Conservation (phyloP, 2,329 filamentous ascomycete species). For the Kalaharituber pfeilii region DNA sequence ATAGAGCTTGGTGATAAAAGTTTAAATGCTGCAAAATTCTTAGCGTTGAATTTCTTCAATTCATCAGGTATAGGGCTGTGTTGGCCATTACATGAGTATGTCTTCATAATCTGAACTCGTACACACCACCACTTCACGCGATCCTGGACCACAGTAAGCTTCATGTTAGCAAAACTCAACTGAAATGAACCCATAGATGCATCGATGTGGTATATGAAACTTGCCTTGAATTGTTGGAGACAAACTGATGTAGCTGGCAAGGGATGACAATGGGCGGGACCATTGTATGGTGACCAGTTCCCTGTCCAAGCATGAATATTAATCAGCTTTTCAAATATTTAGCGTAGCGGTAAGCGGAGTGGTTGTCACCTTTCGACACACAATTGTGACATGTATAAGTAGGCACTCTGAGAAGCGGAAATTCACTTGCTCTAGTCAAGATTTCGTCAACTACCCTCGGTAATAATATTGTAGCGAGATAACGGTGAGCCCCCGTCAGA, state of each 20-base stretch:
- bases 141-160: not conserved
- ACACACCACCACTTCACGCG: not conserved
- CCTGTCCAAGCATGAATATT: too few relatives aligned
- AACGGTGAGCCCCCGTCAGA: not conserved
- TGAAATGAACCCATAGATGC: too few relatives aligned
- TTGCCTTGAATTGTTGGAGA: not conserved
- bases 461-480: not conserved
- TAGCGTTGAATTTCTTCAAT: too few relatives aligned
- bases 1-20: not conserved
- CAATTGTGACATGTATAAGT: not conserved
- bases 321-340: too few relatives aligned
- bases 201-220: not conserved
- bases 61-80: too few relatives aligned
- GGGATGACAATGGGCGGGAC: not conserved
- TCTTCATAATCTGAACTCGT: not conserved
- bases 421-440: not conserved
- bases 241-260: not conserved
- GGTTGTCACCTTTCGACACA: not conserved
- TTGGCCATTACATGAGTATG: not conserved
- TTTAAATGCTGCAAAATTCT: not conserved
- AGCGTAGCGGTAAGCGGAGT: too few relatives aligned
- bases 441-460: not conserved
- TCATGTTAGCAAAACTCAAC: not conserved
- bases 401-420: not conserved
- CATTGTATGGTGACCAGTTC: too few relatives aligned